Conservation (phyloP, 208 protist genomes). For the Crithidia expoeki region DNA sequence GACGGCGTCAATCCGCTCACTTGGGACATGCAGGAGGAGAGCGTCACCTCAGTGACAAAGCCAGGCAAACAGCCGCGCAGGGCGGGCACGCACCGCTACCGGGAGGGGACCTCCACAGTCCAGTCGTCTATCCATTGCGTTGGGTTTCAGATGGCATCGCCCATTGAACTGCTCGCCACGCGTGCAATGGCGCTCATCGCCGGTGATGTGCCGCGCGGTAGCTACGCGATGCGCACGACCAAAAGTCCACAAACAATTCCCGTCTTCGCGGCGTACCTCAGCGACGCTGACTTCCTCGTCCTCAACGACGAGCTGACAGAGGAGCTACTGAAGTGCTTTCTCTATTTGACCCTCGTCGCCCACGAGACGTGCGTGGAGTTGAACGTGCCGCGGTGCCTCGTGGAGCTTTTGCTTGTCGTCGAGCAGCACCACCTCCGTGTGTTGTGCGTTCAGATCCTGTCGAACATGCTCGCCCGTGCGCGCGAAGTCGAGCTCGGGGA, state of each 20-base stretch:
- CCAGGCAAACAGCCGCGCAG: neutral
- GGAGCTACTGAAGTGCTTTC: conserved; percentile 74
- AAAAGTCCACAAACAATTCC: conserved; percentile 35
- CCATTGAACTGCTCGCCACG: conserved; percentile 33
- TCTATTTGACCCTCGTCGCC: conserved; percentile 41
- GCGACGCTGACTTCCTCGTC: conserved; percentile 35
- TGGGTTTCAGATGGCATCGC: conserved; percentile 29
- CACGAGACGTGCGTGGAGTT: conserved; percentile 37
- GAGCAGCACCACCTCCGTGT: conserved; percentile 48
- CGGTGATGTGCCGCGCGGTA: conserved; percentile 59
- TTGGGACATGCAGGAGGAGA: conserved; percentile 6
- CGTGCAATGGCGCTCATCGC: conserved; percentile 63
- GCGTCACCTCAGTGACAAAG: neutral
- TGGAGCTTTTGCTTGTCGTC: conserved; percentile 46
- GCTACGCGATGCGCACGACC: conserved; percentile 31
- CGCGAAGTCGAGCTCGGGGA: conserved; percentile 22
- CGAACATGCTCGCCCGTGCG: conserved; percentile 38
- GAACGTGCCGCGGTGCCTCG: conserved; percentile 29
- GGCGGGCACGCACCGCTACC: neutral
- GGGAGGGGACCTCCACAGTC: neutral
- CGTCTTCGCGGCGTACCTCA: conserved; percentile 32
- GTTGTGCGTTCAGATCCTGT: conserved; percentile 54
- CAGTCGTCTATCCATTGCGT: conserved; percentile 3
- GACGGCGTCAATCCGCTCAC: conserved; percentile 22
- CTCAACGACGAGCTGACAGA: conserved; percentile 56